Conservation (phyloP, 371 early-diverging fungal species). For the Lichtheimia ornata region DNA sequence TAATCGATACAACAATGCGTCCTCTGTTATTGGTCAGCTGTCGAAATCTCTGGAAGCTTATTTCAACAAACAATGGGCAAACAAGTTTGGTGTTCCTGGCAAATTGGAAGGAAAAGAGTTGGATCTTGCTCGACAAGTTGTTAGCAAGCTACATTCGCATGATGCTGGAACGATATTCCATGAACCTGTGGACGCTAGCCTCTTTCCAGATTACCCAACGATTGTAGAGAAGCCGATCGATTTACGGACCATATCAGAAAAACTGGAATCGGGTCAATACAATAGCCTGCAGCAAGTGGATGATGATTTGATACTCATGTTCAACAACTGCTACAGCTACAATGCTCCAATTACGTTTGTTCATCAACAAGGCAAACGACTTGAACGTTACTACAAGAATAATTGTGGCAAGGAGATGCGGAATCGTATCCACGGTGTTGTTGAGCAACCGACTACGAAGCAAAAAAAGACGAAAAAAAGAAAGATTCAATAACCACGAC, state of each 20-base stretch:
- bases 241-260: conserved; percentile 83
- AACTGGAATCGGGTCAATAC: conserved; percentile 68
- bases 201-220: conserved; percentile 83
- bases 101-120: conserved; percentile 33
- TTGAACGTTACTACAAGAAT: conserved; percentile 56
- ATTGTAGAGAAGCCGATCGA: conserved; percentile 97
- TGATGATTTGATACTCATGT: conserved; percentile 61
- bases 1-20: conserved; percentile 86
- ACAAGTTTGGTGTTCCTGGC: conserved; percentile 36
- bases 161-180: conserved; percentile 59
- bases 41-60: conserved; percentile 36
- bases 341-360: conserved; percentile 84
- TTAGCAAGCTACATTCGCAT: conserved; percentile 37
- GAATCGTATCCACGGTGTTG: too few relatives aligned
- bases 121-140: conserved; percentile 30
- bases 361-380: conserved; percentile 67
- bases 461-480: too few relatives aligned
- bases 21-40: conserved; percentile 42
- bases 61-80: conserved; percentile 41
- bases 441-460: too few relatives aligned
- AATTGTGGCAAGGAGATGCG: conserved; percentile 41
- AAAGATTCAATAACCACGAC: too few relatives aligned
- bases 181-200: conserved; percentile 88
- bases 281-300: conserved; percentile 48
- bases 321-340: conserved; percentile 90